phyloP scores from a whole-genome alignment of 2,329 filamentous ascomycete genomes.

The Trichophyton benhamiae region DNA sequence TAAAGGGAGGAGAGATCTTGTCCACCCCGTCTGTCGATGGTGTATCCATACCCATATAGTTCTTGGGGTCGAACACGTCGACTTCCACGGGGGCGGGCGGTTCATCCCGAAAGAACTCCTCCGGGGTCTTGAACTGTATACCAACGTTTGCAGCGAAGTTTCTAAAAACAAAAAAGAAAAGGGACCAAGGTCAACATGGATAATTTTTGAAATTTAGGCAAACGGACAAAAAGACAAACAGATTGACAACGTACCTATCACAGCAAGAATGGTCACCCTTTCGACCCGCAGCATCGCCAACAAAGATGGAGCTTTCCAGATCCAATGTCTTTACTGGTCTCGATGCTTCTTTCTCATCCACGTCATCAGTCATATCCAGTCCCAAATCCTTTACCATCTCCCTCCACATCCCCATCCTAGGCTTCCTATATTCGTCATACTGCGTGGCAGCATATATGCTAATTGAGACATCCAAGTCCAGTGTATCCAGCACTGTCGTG shows the following conservation, averaged over 20 bases:
- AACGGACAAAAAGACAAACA: neutral
- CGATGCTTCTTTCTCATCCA: neutral
- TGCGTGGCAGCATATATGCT: constrained; percentile 76
- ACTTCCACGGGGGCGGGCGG: constrained; percentile 47
- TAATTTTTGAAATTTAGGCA: neutral
- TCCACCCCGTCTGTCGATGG: constrained; percentile 20
- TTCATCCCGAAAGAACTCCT: constrained; percentile 75
- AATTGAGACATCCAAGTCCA: constrained; percentile 56
- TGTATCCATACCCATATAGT: constrained; percentile 38
- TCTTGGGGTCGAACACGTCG: constrained; percentile 57
- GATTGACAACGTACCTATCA: constrained; percentile 37
- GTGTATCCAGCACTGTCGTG: constrained; percentile 51
- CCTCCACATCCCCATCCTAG: constrained; percentile 78
- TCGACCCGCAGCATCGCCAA: constrained; percentile 66
- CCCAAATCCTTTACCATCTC: constrained; percentile 51
- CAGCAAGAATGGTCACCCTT: constrained; percentile 48
- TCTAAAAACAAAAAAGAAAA: constrained; percentile 38
- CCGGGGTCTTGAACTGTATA: constrained; percentile 70
- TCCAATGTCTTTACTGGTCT: constrained; percentile 41
- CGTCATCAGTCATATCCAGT: constrained; percentile 32
- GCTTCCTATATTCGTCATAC: constrained; percentile 75
- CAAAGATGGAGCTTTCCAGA: constrained; percentile 60
- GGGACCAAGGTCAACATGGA: too few relatives aligned
- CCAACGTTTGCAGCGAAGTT: constrained; percentile 80
- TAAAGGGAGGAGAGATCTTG: constrained; percentile 23